A percentile compares a stretch with the other conserved stretches of the same genome.
These are phyloP conservation scores for Fusarium setosum DNA, from an alignment of 2,329 filamentous ascomycete species.

Conservation along the genomic window DNA sequence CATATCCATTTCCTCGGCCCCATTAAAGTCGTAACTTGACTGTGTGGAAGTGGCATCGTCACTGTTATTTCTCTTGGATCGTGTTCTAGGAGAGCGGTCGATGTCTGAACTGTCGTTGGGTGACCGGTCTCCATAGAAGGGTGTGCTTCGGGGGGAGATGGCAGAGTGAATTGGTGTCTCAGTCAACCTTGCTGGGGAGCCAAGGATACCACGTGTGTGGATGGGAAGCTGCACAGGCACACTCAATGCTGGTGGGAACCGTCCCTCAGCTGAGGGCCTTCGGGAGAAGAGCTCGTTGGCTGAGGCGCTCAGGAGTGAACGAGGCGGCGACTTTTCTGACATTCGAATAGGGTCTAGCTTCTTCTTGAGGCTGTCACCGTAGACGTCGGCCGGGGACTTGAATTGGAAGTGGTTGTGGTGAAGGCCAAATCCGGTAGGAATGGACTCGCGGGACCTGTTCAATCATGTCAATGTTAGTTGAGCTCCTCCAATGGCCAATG, in stretches of 20 bases:
- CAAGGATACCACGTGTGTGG: constrained; percentile 54
- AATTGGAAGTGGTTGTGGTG: constrained; percentile 63
- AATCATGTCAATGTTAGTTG: constrained; percentile 28
- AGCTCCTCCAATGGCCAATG: not conserved
- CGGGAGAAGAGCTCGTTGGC: constrained; percentile 52
- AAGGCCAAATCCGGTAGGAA: constrained; percentile 57
- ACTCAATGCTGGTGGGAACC: constrained; percentile 52
- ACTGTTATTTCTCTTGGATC: constrained; percentile 62
- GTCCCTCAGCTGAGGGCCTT: constrained; percentile 51
- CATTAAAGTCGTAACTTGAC: constrained; percentile 55
- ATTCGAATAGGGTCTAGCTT: constrained; percentile 63
- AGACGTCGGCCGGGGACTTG: constrained; percentile 57
- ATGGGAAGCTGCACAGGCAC: constrained; percentile 60
- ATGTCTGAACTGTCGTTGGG: constrained; percentile 57
- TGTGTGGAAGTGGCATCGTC: constrained; percentile 62
- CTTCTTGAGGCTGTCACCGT: constrained; percentile 64
- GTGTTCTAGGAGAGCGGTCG: constrained; percentile 60
- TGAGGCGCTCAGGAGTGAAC: constrained; percentile 57
- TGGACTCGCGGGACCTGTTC: constrained; percentile 55
- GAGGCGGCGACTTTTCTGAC: constrained; percentile 59
- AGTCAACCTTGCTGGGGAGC: constrained; percentile 56
- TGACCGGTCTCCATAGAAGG: constrained; percentile 57
- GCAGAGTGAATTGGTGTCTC: constrained; percentile 62
- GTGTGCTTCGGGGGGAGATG: constrained; percentile 57
- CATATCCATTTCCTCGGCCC: constrained; percentile 58